These are phyloP conservation scores for Lachnum nothofagi DNA, from an alignment of 2,329 filamentous ascomycete species.

Conservation along the genomic window DNA sequence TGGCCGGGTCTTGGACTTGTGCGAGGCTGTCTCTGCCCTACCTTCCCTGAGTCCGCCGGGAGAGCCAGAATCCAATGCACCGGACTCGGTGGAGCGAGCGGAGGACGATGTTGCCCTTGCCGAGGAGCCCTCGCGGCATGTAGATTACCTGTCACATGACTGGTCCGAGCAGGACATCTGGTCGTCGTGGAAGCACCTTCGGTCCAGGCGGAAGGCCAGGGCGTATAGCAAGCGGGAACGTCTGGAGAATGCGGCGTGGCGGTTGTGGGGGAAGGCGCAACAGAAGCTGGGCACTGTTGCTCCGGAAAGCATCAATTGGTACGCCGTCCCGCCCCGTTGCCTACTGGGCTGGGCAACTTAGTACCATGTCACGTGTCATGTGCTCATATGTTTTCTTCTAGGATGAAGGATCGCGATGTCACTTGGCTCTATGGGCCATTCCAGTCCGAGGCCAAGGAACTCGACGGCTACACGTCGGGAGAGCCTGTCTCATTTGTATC, in stretches of 20 bases:
- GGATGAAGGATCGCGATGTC: constrained; percentile 37
- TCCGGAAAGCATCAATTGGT: constrained; percentile 83
- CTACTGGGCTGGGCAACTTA: no score
- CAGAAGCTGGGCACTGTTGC: constrained; percentile 80
- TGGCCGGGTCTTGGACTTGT: not conserved
- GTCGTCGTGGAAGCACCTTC: constrained; percentile 93
- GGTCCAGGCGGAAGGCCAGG: constrained; percentile 62
- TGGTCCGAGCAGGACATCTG: constrained; percentile 97
- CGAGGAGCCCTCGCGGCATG: constrained; percentile 54
- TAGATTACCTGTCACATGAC: constrained; percentile 92
- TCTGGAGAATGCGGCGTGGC: constrained; percentile 92
- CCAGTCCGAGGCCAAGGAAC: not conserved
- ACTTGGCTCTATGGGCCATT: constrained; percentile 68
- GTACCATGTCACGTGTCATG: not conserved
- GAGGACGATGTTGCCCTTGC: constrained; percentile 51
- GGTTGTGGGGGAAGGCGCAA: constrained; percentile 91
- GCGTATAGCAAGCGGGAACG: constrained; percentile 62
- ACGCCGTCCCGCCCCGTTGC: constrained; percentile 1
- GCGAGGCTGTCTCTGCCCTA: not conserved
- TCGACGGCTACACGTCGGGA: not conserved
- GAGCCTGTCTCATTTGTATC: not conserved
- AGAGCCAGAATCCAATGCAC: not conserved
- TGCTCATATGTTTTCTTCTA: not conserved
- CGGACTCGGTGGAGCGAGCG: constrained; percentile 26
- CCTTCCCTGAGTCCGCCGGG: not conserved